Conservation (phyloP, 345 rosid genomes). For the Gossypium herbaceum region DNA sequence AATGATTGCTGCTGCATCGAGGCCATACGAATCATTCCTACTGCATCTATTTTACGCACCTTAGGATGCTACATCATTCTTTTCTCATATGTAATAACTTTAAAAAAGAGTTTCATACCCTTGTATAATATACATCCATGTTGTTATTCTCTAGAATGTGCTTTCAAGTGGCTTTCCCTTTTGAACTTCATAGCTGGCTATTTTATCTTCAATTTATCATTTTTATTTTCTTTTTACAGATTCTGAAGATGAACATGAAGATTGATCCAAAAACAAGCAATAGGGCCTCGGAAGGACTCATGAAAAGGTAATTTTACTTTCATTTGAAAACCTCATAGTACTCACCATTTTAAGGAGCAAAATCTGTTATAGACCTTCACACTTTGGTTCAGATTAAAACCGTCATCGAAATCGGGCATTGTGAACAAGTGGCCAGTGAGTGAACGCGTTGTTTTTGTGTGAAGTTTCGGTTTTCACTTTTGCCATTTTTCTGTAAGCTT, state of each 20-base stretch:
- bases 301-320: conserved; percentile 19
- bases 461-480: not conserved
- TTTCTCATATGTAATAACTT: no score
- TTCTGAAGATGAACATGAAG: conserved; percentile 78
- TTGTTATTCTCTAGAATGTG: not conserved
- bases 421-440: no score
- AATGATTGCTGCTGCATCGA: not conserved
- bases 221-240: conserved; percentile 41
- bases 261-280: conserved; percentile 32
- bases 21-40: no score
- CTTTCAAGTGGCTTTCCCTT: not conserved
- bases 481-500: not conserved
- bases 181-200: not conserved
- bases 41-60: no score
- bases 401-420: not conserved
- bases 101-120: not conserved
- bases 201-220: not conserved
- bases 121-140: not conserved
- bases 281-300: not conserved
- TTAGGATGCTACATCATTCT: no score
- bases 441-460: not conserved
- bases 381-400: no score
- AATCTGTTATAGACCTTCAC: no score
- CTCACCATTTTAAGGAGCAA: not conserved
- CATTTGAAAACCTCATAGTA: not conserved